phyloP scores from a whole-genome alignment of 140 eudicot genomes.

The Stevia rebaudiana region DNA sequence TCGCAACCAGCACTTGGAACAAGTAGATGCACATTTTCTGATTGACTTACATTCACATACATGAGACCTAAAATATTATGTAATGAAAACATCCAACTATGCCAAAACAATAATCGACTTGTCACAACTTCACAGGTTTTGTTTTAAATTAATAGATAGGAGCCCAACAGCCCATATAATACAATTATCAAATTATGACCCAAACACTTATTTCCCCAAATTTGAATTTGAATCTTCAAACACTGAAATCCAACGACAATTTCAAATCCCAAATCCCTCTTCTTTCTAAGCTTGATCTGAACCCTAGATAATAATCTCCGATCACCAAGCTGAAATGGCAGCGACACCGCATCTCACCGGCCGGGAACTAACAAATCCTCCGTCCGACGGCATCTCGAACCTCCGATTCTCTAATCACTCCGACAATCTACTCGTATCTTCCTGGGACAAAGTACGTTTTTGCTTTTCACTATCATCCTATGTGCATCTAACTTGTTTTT shows the following conservation, averaged over 20 bases:
- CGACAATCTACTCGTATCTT: constrained; percentile 87
- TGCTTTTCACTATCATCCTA: neutral
- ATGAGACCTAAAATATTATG: too few relatives aligned
- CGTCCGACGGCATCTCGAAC: constrained; percentile 85
- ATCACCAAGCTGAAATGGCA: constrained; percentile 31
- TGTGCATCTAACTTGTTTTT: neutral
- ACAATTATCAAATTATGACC: neutral
- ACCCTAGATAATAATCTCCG: constrained; percentile 13
- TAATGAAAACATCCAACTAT: too few relatives aligned
- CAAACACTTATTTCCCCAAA: constrained; percentile 9
- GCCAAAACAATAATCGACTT: too few relatives aligned
- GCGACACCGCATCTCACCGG: constrained; percentile 56
- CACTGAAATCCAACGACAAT: constrained; percentile 8
- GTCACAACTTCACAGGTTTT: too few relatives aligned
- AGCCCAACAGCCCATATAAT: constrained; percentile 7
- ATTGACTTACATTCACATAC: too few relatives aligned
- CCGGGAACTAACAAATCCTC: constrained; percentile 65
- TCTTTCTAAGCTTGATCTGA: constrained; percentile 9
- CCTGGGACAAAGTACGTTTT: constrained; percentile 85
- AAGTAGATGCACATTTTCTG: too few relatives aligned
- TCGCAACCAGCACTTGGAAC: too few relatives aligned
- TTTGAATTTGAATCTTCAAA: constrained; percentile 23
- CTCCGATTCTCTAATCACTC: constrained; percentile 89
- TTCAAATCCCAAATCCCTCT: constrained; percentile 23
- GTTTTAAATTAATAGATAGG: too few relatives aligned